Base-by-base conservation (phyloP, 148 eudicot species). In the Cornus suecica region DNA sequence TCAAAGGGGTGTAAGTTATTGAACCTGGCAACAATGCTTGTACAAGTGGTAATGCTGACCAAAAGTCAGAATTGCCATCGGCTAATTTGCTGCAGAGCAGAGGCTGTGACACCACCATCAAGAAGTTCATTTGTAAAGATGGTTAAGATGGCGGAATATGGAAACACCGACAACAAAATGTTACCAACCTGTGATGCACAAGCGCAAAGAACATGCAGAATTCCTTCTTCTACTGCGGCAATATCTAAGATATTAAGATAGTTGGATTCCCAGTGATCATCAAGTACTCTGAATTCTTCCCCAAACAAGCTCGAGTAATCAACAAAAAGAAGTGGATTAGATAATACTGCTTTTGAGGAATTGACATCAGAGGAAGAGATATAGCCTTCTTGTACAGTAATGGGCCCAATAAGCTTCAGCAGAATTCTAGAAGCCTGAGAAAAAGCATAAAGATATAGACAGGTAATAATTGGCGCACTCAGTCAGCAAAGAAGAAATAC, bases 11-110 rank as follows among this genome's bases (percentile, higher is more conserved):
- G 32, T 63, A 81, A 45, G 74, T 26, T 75, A 76, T 68, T 69
- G 51, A 71, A 87, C 97, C 97, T 92, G 97, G 94, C 77, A 90
- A 80, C 68, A 92, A 84, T 63, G 97, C 94, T 84, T 92, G 97
- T 82, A 90, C 79, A 75, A 92, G 88, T 64, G 97, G 97, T 76
- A 92, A 79, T 52, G 89, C 86, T 75, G 85, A 77, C 97, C 92
- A 90, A 83, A 92, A 87, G 42, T 92, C 88, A 73, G 83, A 78
- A 83, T 72, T 83, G 71, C 82, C 78, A 75, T 79, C 86, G 48
- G 88, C 88, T 78, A 92, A 83, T 83, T 88, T 90, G 83, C 90
- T 87, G 83, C 97, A 92, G 75, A 83, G 87, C 77, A 77, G 72
- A 66, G 90, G 85, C 97, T 92, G 92, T 54, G 80, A 85, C 71